Conservation (phyloP, 106 monocot species). For the Iris macrosiphon region DNA sequence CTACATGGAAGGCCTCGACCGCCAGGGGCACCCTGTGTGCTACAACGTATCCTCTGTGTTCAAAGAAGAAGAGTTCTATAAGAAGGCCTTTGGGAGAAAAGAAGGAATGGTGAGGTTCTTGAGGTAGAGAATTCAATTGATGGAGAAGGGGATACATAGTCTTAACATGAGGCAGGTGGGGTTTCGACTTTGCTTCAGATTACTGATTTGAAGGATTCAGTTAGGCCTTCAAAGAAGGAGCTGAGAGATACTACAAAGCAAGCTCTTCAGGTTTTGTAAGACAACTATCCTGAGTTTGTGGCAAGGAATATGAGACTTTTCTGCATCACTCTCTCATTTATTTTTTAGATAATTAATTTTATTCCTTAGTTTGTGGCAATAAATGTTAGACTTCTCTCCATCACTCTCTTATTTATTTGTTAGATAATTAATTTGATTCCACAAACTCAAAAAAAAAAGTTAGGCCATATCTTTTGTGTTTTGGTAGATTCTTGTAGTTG, state of each 20-base stretch:
- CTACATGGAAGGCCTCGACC: conserved; percentile 53
- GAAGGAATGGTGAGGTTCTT: conserved; percentile 53
- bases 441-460: too few species aligned
- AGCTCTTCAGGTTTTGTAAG: conserved; percentile 55
- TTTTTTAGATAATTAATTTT: too few species aligned
- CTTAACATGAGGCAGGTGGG: conserved; percentile 42
- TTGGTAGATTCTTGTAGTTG: too few species aligned
- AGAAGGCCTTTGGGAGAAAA: conserved; percentile 42
- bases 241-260: conserved; percentile 45
- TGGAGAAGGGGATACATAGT: conserved; percentile 70
- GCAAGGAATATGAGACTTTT: conserved; percentile 48
- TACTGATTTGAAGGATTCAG: conserved; percentile 52
- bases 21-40: conserved; percentile 71
- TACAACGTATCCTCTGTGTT: conserved; percentile 65
- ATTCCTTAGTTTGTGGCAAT: too few species aligned
- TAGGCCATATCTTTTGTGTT: too few species aligned
- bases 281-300: conserved; percentile 85
- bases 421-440: too few species aligned
- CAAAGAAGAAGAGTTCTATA: conserved; percentile 30
- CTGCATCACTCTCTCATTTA: neutral
- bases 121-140: conserved; percentile 56
- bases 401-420: neutral
- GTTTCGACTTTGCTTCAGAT: conserved; percentile 52
- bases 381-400: conserved; percentile 37
- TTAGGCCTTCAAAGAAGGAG: conserved; percentile 58